Percentiles rank a stretch among this genome's conserved stretches.
Conservation (phyloP, 2,329 filamentous ascomycete genomes). For the Alternaria ethzedia region DNA sequence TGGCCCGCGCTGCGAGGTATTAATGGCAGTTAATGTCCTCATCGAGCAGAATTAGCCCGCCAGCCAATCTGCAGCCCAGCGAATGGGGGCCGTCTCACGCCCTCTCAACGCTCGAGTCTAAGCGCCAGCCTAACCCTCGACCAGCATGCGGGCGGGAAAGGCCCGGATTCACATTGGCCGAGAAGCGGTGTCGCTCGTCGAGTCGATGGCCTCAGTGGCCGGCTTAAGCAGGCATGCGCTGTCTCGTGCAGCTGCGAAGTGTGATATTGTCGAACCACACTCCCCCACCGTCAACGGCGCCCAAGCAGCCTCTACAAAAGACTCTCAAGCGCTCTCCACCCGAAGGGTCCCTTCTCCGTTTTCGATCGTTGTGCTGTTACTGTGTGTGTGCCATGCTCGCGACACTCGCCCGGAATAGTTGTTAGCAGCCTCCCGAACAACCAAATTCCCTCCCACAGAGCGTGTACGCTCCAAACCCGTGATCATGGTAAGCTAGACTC, state of each 20-base stretch:
- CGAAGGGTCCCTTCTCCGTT: conserved; percentile 48
- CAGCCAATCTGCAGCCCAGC: conserved; percentile 24
- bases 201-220: conserved; percentile 37
- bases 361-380: conserved; percentile 39
- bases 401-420: conserved; percentile 26
- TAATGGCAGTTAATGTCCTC: conserved; percentile 41
- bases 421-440: conserved; percentile 28
- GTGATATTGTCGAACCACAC: conserved; percentile 41
- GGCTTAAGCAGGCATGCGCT: conserved; percentile 37
- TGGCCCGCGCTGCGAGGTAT: conserved; percentile 30
- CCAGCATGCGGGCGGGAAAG: conserved; percentile 36
- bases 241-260: conserved; percentile 38
- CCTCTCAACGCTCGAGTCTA: conserved; percentile 40
- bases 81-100: conserved; percentile 37
- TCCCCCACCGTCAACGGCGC: conserved; percentile 41
- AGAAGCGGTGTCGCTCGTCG: conserved; percentile 23
- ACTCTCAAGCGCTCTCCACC: conserved; percentile 51
- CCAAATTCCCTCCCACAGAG: conserved; percentile 18
- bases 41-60: conserved; percentile 33
- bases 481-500: conserved; percentile 45
- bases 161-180: conserved; percentile 40
- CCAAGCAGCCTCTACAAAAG: conserved; percentile 51
- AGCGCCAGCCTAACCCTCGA: conserved; percentile 39
- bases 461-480: conserved; percentile 29
- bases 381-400: conserved; percentile 41